Conservation (phyloP, 305 asterid genomes). For the Solanum hybrid region DNA sequence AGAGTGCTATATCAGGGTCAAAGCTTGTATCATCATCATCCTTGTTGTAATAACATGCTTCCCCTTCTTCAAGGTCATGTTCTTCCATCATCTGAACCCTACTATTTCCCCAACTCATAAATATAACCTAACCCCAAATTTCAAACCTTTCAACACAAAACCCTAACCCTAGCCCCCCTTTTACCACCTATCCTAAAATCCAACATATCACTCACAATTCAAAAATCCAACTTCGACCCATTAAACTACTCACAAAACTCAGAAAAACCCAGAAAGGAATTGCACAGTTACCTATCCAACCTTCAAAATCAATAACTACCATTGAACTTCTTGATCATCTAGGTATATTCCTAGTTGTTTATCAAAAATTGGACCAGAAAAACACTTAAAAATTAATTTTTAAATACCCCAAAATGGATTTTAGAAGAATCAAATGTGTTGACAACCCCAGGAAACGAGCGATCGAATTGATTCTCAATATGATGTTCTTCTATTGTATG, state of each 20-base stretch:
- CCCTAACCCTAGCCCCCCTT: slow-evolving; percentile 35
- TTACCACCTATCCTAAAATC: slow-evolving; percentile 56
- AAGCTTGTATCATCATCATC: slow-evolving; percentile 40
- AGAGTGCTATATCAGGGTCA: slow-evolving; percentile 71
- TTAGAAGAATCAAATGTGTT: slow-evolving; percentile 16
- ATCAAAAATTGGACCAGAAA: not conserved
- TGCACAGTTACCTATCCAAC: slow-evolving; percentile 17
- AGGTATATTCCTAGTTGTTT: not conserved
- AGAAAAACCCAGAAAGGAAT: slow-evolving; percentile 23
- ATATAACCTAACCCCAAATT: slow-evolving; percentile 20
- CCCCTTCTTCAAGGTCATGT: slow-evolving; percentile 91
- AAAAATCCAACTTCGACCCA: slow-evolving; percentile 28
- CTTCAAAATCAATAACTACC: slow-evolving; percentile 21
- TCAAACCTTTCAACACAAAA: slow-evolving; percentile 22
- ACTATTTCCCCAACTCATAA: slow-evolving; percentile 12
- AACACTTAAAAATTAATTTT: slow-evolving; percentile 5
- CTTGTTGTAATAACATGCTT: slow-evolving; percentile 31
- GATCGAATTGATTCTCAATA: slow-evolving; percentile 45
- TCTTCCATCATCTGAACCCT: slow-evolving; percentile 38
- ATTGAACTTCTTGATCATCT: slow-evolving; percentile 50
- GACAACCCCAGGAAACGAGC: slow-evolving; percentile 31
- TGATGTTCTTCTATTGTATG: slow-evolving; percentile 12
- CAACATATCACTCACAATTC: slow-evolving; percentile 44
- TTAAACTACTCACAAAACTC: slow-evolving; percentile 26
- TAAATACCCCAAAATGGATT: not conserved